A percentile compares a stretch with the other conserved stretches of the same genome.
Evolutionary conservation across 2,329 filamentous ascomycete species (phyloP).

Genomic region (Hypoxylon sp.): DNA sequence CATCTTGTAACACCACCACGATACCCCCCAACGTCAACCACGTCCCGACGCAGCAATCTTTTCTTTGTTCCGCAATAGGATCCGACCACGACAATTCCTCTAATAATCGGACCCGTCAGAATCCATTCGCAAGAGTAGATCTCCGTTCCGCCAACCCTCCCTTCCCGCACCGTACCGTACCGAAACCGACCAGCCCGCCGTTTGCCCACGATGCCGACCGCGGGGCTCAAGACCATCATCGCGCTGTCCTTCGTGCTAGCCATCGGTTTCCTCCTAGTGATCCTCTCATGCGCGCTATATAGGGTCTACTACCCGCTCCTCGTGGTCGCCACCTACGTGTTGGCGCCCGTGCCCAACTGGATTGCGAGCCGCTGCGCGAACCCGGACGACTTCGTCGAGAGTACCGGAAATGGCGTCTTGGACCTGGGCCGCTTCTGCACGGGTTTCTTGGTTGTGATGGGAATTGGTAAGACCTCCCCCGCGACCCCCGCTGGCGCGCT

Average conservation of each 20-base stretch:
- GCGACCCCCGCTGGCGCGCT: background rate
- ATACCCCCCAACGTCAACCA: conserved; percentile 19
- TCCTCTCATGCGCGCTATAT: conserved; percentile 96
- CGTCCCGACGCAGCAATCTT: conserved; percentile 19
- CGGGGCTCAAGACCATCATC: conserved; percentile 99
- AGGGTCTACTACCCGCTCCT: conserved; percentile 95
- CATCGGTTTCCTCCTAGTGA: conserved; percentile 98
- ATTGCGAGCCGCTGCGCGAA: conserved; percentile 90
- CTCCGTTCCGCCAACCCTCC: conserved; percentile 1
- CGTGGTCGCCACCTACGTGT: conserved; percentile 94
- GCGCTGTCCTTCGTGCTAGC: conserved; percentile 98
- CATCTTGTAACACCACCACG: conserved; percentile 36
- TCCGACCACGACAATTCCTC: background rate
- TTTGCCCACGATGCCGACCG: conserved; percentile 73
- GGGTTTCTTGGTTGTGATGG: conserved; percentile 97
- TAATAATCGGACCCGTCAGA: background rate
- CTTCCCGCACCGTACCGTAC: background rate
- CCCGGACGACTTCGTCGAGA: conserved; percentile 95
- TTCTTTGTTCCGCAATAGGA: conserved; percentile 16
- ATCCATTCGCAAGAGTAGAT: background rate
- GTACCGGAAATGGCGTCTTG: conserved; percentile 84
- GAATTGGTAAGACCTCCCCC: conserved; percentile 75
- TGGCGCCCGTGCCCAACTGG: conserved; percentile 97
- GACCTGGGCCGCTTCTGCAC: conserved; percentile 96
- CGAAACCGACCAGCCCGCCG: conserved; percentile 8